Conservation (phyloP, 352 stramenopile genomes). For the Saprolegnia parasitica region DNA sequence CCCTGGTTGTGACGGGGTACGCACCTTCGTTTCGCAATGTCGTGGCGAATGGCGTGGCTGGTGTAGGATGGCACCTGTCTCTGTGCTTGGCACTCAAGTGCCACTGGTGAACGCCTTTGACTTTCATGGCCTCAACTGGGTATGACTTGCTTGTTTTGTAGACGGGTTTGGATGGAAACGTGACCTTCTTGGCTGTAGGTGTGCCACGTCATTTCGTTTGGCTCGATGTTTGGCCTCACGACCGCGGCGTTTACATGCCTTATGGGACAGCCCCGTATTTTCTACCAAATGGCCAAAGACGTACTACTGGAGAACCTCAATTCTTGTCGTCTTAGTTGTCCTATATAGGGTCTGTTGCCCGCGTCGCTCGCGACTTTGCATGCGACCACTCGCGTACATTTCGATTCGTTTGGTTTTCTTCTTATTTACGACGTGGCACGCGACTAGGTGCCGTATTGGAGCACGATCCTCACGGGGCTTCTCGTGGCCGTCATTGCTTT, state of each 20-base stretch:
- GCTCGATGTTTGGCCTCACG: slow-evolving; percentile 90
- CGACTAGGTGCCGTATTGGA: slow-evolving; percentile 36
- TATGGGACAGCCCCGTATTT: slow-evolving; percentile 90
- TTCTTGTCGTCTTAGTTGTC: not conserved
- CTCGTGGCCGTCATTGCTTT: slow-evolving; percentile 77
- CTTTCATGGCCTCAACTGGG: slow-evolving; percentile 67
- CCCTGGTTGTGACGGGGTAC: slow-evolving; percentile 82
- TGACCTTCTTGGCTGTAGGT: not conserved
- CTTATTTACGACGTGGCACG: slow-evolving; percentile 16
- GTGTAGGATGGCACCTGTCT: slow-evolving; percentile 67
- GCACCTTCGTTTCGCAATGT: not conserved
- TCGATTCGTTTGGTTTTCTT: slow-evolving; percentile 26
- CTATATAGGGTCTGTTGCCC: slow-evolving; percentile 39
- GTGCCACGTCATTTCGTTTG: slow-evolving; percentile 79
- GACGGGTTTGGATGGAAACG: too few relatives aligned
- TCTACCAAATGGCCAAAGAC: slow-evolving; percentile 89
- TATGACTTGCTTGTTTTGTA: slow-evolving; percentile 29
- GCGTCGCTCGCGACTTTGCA: slow-evolving; percentile 60
- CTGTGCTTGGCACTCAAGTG: slow-evolving; percentile 63
- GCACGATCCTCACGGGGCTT: slow-evolving; percentile 86
- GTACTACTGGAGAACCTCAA: slow-evolving; percentile 11
- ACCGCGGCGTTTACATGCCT: slow-evolving; percentile 88
- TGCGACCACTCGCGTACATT: slow-evolving; percentile 54
- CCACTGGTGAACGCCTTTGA: slow-evolving; percentile 82
- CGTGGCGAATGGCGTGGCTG: not conserved